Base-by-base conservation (phyloP, 306 rosid genomes). In the Morella rubra region DNA sequence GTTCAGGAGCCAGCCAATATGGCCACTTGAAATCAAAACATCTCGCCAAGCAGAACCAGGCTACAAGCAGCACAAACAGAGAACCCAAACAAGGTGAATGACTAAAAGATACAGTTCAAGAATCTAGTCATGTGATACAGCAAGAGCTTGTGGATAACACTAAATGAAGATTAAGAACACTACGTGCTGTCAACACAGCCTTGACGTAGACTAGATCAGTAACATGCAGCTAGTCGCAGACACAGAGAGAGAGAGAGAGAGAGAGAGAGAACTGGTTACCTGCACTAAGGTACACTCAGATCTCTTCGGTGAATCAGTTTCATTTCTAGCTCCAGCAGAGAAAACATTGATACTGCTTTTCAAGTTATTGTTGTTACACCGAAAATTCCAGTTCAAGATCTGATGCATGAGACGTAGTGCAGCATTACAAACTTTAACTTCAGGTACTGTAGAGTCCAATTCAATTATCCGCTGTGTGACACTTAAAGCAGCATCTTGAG, bases 311-410 rank as follows among this genome's bases (percentile, higher is more conserved):
- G 93, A 85, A 88, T 94, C 97, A 84, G 81, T 86, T 59, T 85
- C 89, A 69, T 78, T 89, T 87, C 79, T 83, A 73, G 73, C 83
- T 82, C 90, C 97, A 66, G 80, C 74, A 71, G 90, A 82, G 86
- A 88, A 91, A 74, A 81, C 83, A 86, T 79, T 84, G 24, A 82
- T 41, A 80, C 83, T 83, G 72, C 66, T n/a, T 80, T 83, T 88
- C 53, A 77, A 47, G 81, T 84, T 86, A 74, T 75, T 79, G 70
- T 71, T 79, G 77, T 77, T 83, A 81, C 56, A 79, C 61, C 67
- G 72, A 81, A 95, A 95, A 84, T 92, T 96, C 98, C 97, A 95
- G 88, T 90, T 95, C 88, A 95, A 87, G 75, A 92, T 92, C 84
- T 95, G 98, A 89, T 90, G 90, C 98, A 95, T 95, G 83, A 92